Evolutionary conservation across 176 grass and related monocot genomes (phyloP), one percentile per base, ranked within the genome.

Genomic region (maize (Zea mays)): DNA sequence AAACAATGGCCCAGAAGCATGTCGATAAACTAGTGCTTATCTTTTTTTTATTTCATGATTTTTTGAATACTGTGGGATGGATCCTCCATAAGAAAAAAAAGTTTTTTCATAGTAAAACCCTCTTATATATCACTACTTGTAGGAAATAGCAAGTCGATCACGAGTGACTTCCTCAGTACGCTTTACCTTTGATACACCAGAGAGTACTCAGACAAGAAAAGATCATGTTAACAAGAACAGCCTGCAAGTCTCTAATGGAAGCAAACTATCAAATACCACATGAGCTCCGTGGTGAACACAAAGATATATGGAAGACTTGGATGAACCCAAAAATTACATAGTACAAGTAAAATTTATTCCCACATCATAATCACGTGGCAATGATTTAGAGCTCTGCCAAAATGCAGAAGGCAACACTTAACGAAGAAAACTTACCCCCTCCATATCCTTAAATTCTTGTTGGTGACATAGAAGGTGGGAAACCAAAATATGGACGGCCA

Each of bases 361-460:
- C 4, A 21, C 19, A 10, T 33, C 20, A 63, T 1, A 12, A 40
- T 44, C 62, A 19, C 5, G 4, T 12, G 9, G 11, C 16, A 10
- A 41, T n/a, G 20, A 11, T n/a, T 67, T 20, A 7, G 20, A 67
- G 39, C 4, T 45, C 8, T 44, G 40, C 15, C 42, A 10, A 12
- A 67, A 19, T 43, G 15, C 65, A 67, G 11, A 67, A 67, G 65
- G n/a, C 17, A 45, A 12, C 2, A 68, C 9, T 55, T 11, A 75
- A 15, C 3, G 64, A 4, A 51, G 47, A 10, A n/a, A 5, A 2
- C 21, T 50, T 77, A 65, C n/a, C 45, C 75, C 13, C 4, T 49
- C 49, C 60, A 65, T 48, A 65, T 65, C 58, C 60, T 68, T 68
- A 41, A 68, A 21, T 21, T 45, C 40, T 65, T 65, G 16, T 63